Percentiles rank a stretch among this genome's conserved stretches.
phyloP scores from a whole-genome alignment of 768 basidiomycete genomes.

The Psilocybe cyanescens region DNA sequence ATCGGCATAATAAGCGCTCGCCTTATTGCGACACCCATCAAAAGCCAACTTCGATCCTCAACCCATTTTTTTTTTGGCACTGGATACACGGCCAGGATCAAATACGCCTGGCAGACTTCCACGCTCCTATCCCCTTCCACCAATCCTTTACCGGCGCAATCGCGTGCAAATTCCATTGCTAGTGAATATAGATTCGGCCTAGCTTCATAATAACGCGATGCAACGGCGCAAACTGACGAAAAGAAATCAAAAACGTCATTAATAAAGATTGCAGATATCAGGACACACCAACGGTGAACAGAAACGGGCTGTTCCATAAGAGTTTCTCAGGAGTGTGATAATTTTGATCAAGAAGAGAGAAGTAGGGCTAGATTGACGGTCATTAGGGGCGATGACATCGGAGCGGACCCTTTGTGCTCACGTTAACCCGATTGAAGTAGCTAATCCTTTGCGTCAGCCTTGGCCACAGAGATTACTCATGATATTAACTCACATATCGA shows the following conservation, averaged over 20 bases:
- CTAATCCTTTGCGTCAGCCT: constrained; percentile 26
- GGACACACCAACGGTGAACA: constrained; percentile 62
- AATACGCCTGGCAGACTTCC: constrained; percentile 81
- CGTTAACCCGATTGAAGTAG: constrained; percentile 59
- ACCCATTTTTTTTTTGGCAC: constrained; percentile 66
- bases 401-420: constrained; percentile 26
- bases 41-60: constrained; percentile 75
- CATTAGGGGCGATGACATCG: constrained; percentile 27
- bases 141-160: constrained; percentile 61
- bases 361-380: constrained; percentile 46
- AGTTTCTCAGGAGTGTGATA: constrained; percentile 57
- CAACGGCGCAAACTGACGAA: constrained; percentile 64
- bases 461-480: too few species aligned
- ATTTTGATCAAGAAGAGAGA: constrained; percentile 59
- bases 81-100: constrained; percentile 67
- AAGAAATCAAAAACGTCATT: not conserved
- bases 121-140: constrained; percentile 66
- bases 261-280: not conserved
- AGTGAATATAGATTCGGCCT: constrained; percentile 58
- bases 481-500: constrained; percentile 46
- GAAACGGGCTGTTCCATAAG: constrained; percentile 58
- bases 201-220: constrained; percentile 64
- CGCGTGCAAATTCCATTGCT: constrained; percentile 65
- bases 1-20: constrained; percentile 25
- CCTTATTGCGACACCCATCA: constrained; percentile 74